Evolutionary conservation across 75 land plant species (phyloP).

Genomic region (Sequoia sempervirens): DNA sequence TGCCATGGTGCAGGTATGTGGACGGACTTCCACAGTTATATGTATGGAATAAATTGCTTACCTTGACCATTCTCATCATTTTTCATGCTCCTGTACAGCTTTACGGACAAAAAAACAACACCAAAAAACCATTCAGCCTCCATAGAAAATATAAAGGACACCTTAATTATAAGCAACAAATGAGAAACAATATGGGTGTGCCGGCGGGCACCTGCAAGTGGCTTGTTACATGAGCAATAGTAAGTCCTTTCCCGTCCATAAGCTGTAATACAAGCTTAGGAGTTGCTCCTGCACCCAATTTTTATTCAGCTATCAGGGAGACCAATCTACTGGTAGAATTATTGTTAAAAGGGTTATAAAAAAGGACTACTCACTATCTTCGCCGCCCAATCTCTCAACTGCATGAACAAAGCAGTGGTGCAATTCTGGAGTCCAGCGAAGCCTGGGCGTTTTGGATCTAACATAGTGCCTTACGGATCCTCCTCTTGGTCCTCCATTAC

Average conservation of each 20-base stretch:
- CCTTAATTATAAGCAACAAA: not conserved
- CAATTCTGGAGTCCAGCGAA: slow-evolving; percentile 61
- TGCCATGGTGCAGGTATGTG: no score
- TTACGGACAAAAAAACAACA: not conserved
- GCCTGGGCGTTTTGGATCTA: slow-evolving; percentile 53
- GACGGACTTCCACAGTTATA: no score
- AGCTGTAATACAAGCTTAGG: slow-evolving; percentile 28
- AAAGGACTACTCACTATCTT: slow-evolving; percentile 27
- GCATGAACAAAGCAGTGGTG: slow-evolving; percentile 57
- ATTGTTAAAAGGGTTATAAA: no score
- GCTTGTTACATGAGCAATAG: slow-evolving; percentile 76
- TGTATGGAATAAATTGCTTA: no score
- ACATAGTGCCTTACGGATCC: slow-evolving; percentile 46
- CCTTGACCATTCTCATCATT: slow-evolving; percentile 7
- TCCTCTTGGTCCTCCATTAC: not conserved
- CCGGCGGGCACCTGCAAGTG: slow-evolving; percentile 48
- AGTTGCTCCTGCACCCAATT: no score
- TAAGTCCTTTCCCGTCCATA: slow-evolving; percentile 71
- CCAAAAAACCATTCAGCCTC: not conserved
- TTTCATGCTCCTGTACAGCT: slow-evolving; percentile 11
- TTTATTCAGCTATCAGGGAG: no score
- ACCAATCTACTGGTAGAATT: not conserved
- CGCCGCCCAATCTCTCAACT: slow-evolving; percentile 59
- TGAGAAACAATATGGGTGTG: not conserved
- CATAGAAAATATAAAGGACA: not conserved